Evolutionary conservation across 768 basidiomycete genomes (phyloP).

Genomic region (Kondoa subrosea): DNA sequence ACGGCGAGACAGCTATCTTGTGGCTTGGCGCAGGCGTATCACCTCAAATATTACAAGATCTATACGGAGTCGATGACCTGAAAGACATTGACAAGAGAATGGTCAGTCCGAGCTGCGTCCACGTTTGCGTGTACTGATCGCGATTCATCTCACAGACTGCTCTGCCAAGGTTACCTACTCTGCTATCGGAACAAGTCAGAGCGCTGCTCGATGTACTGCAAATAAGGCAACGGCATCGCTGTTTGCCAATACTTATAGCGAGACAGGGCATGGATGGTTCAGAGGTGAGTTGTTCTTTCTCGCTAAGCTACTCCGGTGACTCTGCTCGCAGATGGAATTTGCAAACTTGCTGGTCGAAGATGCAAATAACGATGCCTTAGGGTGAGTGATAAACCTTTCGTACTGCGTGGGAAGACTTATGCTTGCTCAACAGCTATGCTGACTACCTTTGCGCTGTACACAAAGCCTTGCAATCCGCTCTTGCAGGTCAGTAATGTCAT

Average conservation of each 20-base stretch:
- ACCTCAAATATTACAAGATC: constrained; percentile 60
- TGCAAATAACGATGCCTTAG: constrained; percentile 85
- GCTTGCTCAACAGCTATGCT: constrained; percentile 16
- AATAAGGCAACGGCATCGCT: constrained; percentile 29
- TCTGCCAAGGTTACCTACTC: constrained; percentile 54
- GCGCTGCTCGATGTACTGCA: constrained; percentile 58
- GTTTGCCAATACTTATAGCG: constrained; percentile 46
- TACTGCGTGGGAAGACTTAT: not conserved
- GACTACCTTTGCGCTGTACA: constrained; percentile 35
- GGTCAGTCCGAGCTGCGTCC: constrained; percentile 37
- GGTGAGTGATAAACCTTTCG: constrained; percentile 52
- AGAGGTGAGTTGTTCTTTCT: not conserved
- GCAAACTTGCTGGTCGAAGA: constrained; percentile 96
- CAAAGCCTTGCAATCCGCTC: constrained; percentile 31
- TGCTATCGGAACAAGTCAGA: constrained; percentile 63
- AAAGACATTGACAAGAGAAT: constrained; percentile 50
- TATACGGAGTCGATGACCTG: constrained; percentile 71
- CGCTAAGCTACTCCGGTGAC: not conserved
- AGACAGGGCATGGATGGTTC: constrained; percentile 74
- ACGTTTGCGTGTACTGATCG: not conserved
- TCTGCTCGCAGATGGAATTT: constrained; percentile 68
- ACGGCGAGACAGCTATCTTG: constrained; percentile 68
- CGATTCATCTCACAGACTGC: constrained; percentile 38
- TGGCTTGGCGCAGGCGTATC: constrained; percentile 77
- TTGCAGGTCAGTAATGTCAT: constrained; percentile 17